A percentile compares a stretch with the other conserved stretches of the same genome.
Evolutionary conservation across 2,329 filamentous ascomycete genomes (phyloP).

Genomic region (Aspergillus latus): DNA sequence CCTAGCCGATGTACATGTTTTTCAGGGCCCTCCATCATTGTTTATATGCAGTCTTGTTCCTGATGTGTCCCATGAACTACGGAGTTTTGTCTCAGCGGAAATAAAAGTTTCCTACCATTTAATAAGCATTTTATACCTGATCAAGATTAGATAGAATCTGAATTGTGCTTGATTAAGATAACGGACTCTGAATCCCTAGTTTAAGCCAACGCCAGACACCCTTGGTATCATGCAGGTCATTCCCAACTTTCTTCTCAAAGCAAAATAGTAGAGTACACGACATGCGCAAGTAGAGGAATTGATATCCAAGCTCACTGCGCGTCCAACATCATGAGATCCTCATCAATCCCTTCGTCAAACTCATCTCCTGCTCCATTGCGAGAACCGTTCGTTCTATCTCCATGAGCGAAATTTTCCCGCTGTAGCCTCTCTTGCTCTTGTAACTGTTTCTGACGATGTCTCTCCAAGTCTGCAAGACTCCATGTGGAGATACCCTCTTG

Average conservation of each 20-base stretch:
- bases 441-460: constrained; percentile 68
- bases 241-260: constrained; percentile 21
- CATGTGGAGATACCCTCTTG: constrained; percentile 94
- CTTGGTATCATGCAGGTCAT: constrained; percentile 27
- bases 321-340: constrained; percentile 45
- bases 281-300: constrained; percentile 6
- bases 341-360: constrained; percentile 46
- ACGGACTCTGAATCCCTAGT: constrained; percentile 5
- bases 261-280: constrained; percentile 9
- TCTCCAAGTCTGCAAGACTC: constrained; percentile 75
- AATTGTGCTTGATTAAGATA: constrained; percentile 1
- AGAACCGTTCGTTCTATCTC: constrained; percentile 25
- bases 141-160: constrained; percentile 6
- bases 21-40: constrained; percentile 19
- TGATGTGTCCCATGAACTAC: constrained; percentile 39
- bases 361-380: constrained; percentile 31
- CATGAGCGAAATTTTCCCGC: constrained; percentile 49
- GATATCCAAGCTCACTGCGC: constrained; percentile 27
- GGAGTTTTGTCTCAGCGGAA: constrained; percentile 40
- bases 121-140: constrained; percentile 17
- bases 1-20: constrained; percentile 22
- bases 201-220: constrained; percentile 24
- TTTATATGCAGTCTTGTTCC: constrained; percentile 27
- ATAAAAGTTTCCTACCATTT: constrained; percentile 35
- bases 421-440: constrained; percentile 66